These are phyloP conservation scores for Kluyveromyces nonfermentans DNA, from an alignment of 805 yeast genomes.

Conservation along the genomic window DNA sequence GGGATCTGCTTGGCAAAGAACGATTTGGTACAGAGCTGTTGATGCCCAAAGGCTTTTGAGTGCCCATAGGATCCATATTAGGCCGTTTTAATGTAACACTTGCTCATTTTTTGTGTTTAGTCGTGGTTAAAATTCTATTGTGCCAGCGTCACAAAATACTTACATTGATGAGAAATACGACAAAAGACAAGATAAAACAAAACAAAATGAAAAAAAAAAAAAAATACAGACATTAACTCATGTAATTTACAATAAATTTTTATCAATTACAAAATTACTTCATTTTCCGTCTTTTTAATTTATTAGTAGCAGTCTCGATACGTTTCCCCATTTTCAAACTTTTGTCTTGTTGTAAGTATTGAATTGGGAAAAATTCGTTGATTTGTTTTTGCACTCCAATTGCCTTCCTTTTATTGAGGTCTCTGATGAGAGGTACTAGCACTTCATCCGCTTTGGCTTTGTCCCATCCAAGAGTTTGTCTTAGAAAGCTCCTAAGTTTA, in stretches of 20 bases:
- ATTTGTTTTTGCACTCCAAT: conserved; percentile 50
- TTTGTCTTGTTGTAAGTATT: conserved; percentile 38
- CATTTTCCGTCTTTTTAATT: conserved; percentile 29
- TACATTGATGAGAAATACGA: neutral
- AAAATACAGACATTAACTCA: neutral
- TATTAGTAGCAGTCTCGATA: conserved; percentile 47
- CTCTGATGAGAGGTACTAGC: conserved; percentile 74
- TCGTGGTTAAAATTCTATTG: neutral
- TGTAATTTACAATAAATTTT: neutral
- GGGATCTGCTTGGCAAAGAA: conserved; percentile 1
- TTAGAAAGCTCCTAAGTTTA: conserved; percentile 59
- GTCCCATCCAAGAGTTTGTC: conserved; percentile 70
- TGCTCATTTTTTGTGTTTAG: neutral
- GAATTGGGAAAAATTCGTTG: conserved; percentile 61
- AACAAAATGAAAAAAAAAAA: neutral
- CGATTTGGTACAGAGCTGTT: neutral
- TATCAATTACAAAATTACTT: conserved; percentile 3
- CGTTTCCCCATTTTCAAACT: conserved; percentile 50
- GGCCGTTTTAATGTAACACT: neutral
- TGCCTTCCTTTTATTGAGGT: conserved; percentile 54
- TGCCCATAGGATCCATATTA: conserved; percentile 2
- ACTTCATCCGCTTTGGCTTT: conserved; percentile 70
- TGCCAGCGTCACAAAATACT: neutral
- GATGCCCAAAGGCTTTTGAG: conserved; percentile 2
- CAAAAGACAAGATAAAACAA: neutral